Percentiles rank a stretch among this genome's conserved stretches.
Evolutionary conservation across 2,329 filamentous ascomycete species (phyloP).

Genomic region (Colletotrichum abscissum): DNA sequence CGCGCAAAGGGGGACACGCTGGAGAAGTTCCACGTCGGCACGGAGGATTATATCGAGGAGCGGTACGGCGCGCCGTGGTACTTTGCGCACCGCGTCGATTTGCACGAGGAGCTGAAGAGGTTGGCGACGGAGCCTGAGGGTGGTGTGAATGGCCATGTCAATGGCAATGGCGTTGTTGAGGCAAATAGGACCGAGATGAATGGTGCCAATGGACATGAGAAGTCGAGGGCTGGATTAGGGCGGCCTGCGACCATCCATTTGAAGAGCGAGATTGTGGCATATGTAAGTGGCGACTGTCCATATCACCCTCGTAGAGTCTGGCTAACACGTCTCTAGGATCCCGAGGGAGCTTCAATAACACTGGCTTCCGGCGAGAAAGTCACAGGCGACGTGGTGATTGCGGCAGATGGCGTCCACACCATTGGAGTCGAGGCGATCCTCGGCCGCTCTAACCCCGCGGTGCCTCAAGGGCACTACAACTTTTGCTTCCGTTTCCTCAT

Average conservation of each 20-base stretch:
- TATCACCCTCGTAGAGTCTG: neutral
- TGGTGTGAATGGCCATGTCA: neutral
- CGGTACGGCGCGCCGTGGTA: constrained; percentile 46
- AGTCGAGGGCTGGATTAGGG: constrained; percentile 34
- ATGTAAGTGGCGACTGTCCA: constrained; percentile 38
- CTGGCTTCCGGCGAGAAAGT: constrained; percentile 43
- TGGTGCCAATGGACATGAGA: neutral
- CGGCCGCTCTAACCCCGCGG: constrained; percentile 41
- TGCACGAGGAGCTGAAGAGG: constrained; percentile 49
- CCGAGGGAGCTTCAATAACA: constrained; percentile 41
- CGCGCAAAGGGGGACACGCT: constrained; percentile 40
- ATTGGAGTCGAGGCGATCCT: constrained; percentile 42
- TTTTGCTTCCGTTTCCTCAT: constrained; percentile 51
- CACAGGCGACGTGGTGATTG: constrained; percentile 52
- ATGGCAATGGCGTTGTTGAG: neutral
- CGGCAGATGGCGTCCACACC: constrained; percentile 56
- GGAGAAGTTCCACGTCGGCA: constrained; percentile 35
- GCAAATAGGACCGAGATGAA: neutral
- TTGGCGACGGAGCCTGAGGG: constrained; percentile 44
- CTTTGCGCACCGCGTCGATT: constrained; percentile 52
- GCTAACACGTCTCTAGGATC: constrained; percentile 35
- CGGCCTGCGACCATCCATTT: constrained; percentile 41
- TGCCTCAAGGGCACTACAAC: constrained; percentile 44
- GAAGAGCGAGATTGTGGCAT: constrained; percentile 39
- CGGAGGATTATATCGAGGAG: constrained; percentile 27